Evolutionary conservation across 139 green algal species (phyloP), one percentile per base, ranked within the genome.

Genomic region (Asterochloris sp.): DNA sequence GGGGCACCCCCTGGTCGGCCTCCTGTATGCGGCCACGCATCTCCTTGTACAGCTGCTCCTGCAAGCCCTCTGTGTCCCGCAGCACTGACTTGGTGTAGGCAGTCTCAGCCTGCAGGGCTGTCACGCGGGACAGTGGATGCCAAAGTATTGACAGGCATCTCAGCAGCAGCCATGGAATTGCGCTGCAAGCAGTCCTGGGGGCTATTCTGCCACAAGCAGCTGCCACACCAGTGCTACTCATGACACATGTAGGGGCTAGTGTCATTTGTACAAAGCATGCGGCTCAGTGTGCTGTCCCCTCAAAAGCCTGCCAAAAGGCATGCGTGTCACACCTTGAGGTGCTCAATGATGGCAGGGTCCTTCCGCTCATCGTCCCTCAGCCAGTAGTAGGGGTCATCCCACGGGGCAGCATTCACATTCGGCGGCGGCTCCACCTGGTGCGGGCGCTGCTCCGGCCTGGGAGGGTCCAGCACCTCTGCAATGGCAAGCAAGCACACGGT

Each of bases 1-100:
- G 23, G 1, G 92, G 88, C 17, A 84, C 90, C 60, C 69, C 87
- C 69, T 86, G 62, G 79, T 98, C 95, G 0, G 86, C 93, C 87
- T 98, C 95, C 84, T 98, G 84, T 81, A 98, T 98, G 29, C 92
- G 82, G 0, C 73, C 90, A 11, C 92, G 69, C 94, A 98, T 96
- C 89, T 98, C 95, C 29, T 84, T 76, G 87, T 94, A 97, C 79
- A 98, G 90, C 76, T 54, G 19, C 67, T 95, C 89, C 85, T 97
- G 93, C 81, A 97, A 79, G 29, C 77, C 68, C 86, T 95, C 89
- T 8, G 94, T 97, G 83, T 96, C 91, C 0, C 92, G 91, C 88
- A 98, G 80, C 17, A 91, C 89, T 1, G 90, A 88, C 66, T 93
- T 85, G 0, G 85, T 90, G 85, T 97, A 97, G 0, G 75, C 85